Conservation (phyloP, 2,329 filamentous ascomycete genomes). For the Clarireedia homoeocarpa region DNA sequence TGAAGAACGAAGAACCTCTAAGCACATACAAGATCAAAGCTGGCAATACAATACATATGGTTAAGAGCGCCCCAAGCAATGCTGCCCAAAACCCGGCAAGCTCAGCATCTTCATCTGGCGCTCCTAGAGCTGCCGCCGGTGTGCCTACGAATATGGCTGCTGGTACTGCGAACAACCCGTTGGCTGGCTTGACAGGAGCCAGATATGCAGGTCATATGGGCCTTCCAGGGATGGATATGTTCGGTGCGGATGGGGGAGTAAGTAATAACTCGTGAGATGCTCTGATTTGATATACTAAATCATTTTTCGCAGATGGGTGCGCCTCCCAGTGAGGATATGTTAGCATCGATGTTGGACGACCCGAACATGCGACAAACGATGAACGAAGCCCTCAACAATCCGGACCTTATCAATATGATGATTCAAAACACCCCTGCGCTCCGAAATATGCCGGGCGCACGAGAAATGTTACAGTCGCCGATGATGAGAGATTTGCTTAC, state of each 20-base stretch:
- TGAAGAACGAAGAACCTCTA: conserved; percentile 89
- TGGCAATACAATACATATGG: conserved; percentile 91
- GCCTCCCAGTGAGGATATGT: conserved; percentile 70
- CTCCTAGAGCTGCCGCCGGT: conserved; percentile 43
- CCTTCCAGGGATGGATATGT: conserved; percentile 78
- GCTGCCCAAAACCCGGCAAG: conserved; percentile 40
- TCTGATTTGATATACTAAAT: conserved; percentile 16
- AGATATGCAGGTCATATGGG: conserved; percentile 89
- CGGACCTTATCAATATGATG: conserved; percentile 90
- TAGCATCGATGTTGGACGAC: conserved; percentile 80
- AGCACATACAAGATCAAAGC: conserved; percentile 89
- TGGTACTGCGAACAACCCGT: conserved; percentile 77
- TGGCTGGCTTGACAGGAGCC: conserved; percentile 85
- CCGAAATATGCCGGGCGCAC: conserved; percentile 61
- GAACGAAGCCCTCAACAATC: conserved; percentile 93
- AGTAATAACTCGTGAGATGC: conserved; percentile 34
- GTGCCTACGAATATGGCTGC: conserved; percentile 73
- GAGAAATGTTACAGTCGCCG: conserved; percentile 81
- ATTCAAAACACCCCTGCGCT: conserved; percentile 85
- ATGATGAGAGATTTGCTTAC: conserved; percentile 89
- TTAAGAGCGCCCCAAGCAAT: conserved; percentile 84
- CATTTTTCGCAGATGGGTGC: conserved; percentile 67
- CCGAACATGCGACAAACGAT: conserved; percentile 80
- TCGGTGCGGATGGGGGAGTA: conserved; percentile 91
- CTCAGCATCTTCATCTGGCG: conserved; percentile 27